Percentiles rank a stretch among this genome's conserved stretches.
phyloP scores from a whole-genome alignment of 208 protist genomes.

The Phytomonas francai region DNA sequence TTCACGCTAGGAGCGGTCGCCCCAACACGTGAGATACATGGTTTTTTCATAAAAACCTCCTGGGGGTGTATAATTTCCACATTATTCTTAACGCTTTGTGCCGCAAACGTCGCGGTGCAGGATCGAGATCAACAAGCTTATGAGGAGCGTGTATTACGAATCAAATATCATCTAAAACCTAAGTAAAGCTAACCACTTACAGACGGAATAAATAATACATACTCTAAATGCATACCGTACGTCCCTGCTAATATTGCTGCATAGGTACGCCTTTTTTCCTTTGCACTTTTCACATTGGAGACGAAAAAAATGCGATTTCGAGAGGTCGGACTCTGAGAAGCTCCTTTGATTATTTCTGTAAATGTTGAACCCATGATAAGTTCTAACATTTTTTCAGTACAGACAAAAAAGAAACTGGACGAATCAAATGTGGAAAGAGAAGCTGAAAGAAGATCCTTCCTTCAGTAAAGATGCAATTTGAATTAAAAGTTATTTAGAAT shows the following conservation, averaged over 20 bases:
- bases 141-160: constrained; percentile 19
- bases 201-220: too few relatives aligned
- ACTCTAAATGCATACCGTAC: neutral
- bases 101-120: constrained; percentile 40
- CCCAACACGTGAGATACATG: constrained; percentile 8
- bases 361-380: too few relatives aligned
- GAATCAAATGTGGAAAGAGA: too few relatives aligned
- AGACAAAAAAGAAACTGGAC: too few relatives aligned
- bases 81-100: constrained; percentile 33
- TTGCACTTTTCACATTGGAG: too few relatives aligned
- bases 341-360: too few relatives aligned
- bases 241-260: neutral
- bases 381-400: too few relatives aligned
- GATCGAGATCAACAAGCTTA: constrained; percentile 43
- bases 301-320: too few relatives aligned
- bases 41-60: constrained; percentile 18
- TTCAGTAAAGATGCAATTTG: too few relatives aligned
- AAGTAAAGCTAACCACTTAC: neutral
- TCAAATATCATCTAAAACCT: constrained; percentile 25
- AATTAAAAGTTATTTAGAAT: too few relatives aligned
- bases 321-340: too few relatives aligned
- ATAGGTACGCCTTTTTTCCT: neutral
- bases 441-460: too few relatives aligned
- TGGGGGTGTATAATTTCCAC: constrained; percentile 12
- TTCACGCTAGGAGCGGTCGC: constrained; percentile 38